phyloP scores from a whole-genome alignment of 495 filamentous ascomycete genomes.

The Penicillium longicatenatum region DNA sequence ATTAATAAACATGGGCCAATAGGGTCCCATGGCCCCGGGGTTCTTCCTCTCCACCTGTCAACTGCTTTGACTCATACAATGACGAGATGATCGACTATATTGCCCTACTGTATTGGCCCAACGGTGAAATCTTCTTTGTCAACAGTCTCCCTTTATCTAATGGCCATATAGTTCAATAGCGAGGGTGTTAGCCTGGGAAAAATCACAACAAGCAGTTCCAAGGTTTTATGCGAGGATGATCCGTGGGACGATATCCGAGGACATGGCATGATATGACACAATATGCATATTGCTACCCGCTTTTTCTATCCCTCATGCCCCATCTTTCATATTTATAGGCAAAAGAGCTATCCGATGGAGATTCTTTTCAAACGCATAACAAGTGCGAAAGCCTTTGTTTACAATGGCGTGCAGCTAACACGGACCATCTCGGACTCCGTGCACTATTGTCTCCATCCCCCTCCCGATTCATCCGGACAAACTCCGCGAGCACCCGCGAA shows the following conservation, averaged over 20 bases:
- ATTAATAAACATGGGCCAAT: slow-evolving; percentile 16
- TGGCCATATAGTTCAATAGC: background rate
- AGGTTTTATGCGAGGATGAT: background rate
- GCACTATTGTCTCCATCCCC: slow-evolving; percentile 2
- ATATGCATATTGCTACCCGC: background rate
- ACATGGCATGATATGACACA: slow-evolving; percentile 9
- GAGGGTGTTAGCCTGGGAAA: background rate
- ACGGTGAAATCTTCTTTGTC: no score
- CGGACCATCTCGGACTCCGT: slow-evolving; percentile 8
- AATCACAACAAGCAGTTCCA: background rate
- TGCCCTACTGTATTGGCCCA: no score
- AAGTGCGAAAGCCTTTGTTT: slow-evolving; percentile 1
- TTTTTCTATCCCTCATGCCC: background rate
- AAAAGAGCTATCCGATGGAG: no score
- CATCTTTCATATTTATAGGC: background rate
- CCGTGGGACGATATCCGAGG: slow-evolving; percentile 2
- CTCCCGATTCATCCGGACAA: background rate
- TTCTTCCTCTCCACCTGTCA: slow-evolving; percentile 17
- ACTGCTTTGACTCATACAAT: slow-evolving; percentile 17
- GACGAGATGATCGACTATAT: slow-evolving; percentile 3
- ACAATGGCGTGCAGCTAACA: slow-evolving; percentile 8
- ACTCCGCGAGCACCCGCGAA: background rate
- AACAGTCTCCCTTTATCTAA: no score
- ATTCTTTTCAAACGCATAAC: background rate
- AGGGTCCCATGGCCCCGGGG: background rate